Percentiles rank a stretch among this genome's conserved stretches.
phyloP scores from a whole-genome alignment of 2,329 filamentous ascomycete genomes.

The Drechslerella dactyloides region DNA sequence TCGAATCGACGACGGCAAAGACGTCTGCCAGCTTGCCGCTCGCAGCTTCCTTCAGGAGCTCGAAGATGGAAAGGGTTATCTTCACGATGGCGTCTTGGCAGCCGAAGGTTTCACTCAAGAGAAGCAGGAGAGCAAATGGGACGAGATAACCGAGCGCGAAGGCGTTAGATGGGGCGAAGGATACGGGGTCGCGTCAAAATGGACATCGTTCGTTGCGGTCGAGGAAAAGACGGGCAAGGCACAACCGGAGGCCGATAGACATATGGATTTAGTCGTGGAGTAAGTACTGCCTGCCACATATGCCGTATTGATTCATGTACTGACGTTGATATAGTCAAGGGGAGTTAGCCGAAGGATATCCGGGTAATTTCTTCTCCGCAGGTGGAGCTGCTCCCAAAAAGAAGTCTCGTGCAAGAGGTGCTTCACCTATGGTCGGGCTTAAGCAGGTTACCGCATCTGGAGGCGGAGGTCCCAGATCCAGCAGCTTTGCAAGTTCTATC shows the following conservation, averaged over 20 bases:
- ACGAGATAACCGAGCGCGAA: slow-evolving; percentile 69
- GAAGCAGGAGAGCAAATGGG: slow-evolving; percentile 63
- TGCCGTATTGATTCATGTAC: no score
- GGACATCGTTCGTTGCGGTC: slow-evolving; percentile 75
- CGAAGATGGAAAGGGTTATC: slow-evolving; percentile 73
- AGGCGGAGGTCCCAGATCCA: no score
- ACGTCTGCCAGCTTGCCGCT: slow-evolving; percentile 69
- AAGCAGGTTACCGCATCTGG: no score
- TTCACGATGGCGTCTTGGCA: slow-evolving; percentile 62
- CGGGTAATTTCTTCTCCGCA: no score
- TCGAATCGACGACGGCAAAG: slow-evolving; percentile 42
- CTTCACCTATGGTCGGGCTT: no score
- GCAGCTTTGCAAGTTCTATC: background rate
- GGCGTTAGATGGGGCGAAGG: slow-evolving; percentile 70
- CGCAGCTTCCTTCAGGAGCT: slow-evolving; percentile 72
- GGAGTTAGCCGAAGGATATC: no score
- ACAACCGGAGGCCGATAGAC: background rate
- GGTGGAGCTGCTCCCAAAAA: no score
- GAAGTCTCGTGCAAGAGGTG: no score
- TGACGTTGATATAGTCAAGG: no score
- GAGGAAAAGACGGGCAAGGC: slow-evolving; percentile 58
- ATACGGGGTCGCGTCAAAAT: slow-evolving; percentile 72
- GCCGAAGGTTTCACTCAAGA: slow-evolving; percentile 61
- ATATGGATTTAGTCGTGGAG: no score
- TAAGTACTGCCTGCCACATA: no score